These are phyloP conservation scores for Galerina sulciceps DNA, from an alignment of 768 basidiomycete species.

Conservation along the genomic window DNA sequence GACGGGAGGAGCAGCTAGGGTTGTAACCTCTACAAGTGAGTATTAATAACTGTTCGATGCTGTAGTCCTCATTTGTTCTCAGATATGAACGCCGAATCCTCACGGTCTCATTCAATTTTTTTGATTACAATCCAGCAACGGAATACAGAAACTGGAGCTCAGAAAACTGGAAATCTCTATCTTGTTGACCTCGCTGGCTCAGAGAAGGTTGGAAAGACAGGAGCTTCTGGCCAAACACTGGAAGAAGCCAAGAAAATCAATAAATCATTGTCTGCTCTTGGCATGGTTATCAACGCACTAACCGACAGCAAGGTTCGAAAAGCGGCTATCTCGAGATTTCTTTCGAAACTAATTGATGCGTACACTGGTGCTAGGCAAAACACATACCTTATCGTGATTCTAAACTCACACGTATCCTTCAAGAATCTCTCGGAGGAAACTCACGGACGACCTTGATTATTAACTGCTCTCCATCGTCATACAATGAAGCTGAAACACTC, in stretches of 20 bases:
- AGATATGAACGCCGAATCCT: slow-evolving; percentile 99
- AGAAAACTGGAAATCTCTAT: slow-evolving; percentile 96
- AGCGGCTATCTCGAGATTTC: background rate
- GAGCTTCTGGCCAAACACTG: slow-evolving; percentile 96
- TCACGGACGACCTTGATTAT: slow-evolving; percentile 97
- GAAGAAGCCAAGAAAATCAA: slow-evolving; percentile 99
- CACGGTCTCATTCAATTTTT: slow-evolving; percentile 98
- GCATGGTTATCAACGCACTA: slow-evolving; percentile 99
- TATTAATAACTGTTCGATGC: slow-evolving; percentile 15
- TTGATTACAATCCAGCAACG: slow-evolving; percentile 96
- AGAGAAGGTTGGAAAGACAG: slow-evolving; percentile 99
- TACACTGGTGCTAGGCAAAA: slow-evolving; percentile 63
- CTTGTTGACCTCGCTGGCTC: slow-evolving; percentile 98
- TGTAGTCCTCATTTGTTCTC: slow-evolving; percentile 1
- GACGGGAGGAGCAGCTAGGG: slow-evolving; percentile 89
- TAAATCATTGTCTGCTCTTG: slow-evolving; percentile 95
- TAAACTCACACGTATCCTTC: slow-evolving; percentile 96
- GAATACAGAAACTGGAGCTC: slow-evolving; percentile 93
- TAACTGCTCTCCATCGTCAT: slow-evolving; percentile 97
- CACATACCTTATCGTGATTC: slow-evolving; percentile 99
- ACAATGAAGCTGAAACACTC: slow-evolving; percentile 96
- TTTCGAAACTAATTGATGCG: background rate
- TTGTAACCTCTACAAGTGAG: slow-evolving; percentile 93
- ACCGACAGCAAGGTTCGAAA: slow-evolving; percentile 86
- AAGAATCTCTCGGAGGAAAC: slow-evolving; percentile 97